Percentiles rank a stretch among this genome's conserved stretches.
These are phyloP conservation scores for Microbotryomycetes sp. DNA, from an alignment of 1,284 basidiomycete genomes.

Conservation along the genomic window DNA sequence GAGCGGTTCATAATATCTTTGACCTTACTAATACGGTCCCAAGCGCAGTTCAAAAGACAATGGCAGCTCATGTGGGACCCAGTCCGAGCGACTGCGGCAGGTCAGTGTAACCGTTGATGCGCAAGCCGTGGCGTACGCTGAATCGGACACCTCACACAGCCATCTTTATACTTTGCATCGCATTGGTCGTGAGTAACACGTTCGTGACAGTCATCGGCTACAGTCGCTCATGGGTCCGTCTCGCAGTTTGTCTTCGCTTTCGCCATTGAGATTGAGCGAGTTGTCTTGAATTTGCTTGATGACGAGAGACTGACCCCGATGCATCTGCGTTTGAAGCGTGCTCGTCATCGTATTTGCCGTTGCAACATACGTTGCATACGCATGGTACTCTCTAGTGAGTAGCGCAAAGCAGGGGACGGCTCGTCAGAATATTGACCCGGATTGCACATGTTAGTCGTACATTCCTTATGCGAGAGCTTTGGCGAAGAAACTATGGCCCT, in stretches of 20 bases:
- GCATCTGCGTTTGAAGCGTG: slow-evolving; percentile 2
- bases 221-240: too few relatives aligned
- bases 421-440: background rate
- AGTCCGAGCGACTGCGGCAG: slow-evolving; percentile 7
- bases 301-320: background rate
- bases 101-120: background rate
- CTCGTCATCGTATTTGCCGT: slow-evolving; percentile 32
- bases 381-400: slow-evolving; percentile 19
- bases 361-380: slow-evolving; percentile 40
- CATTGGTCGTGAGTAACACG: slow-evolving; percentile 1
- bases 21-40: background rate
- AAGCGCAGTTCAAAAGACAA: slow-evolving; percentile 62
- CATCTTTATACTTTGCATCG: slow-evolving; percentile 28
- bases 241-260: slow-evolving; percentile 28
- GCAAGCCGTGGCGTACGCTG: slow-evolving; percentile 21
- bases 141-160: slow-evolving; percentile 7
- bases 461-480: slow-evolving; percentile 68
- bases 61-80: slow-evolving; percentile 57
- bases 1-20: slow-evolving; percentile 2
- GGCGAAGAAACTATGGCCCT: slow-evolving; percentile 11
- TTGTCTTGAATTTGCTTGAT: background rate
- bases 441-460: slow-evolving; percentile 49
- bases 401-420: slow-evolving; percentile 44
- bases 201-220: background rate
- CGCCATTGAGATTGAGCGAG: slow-evolving; percentile 19